phyloP scores from a whole-genome alignment of 2,329 filamentous ascomycete species.

The Coleophoma eucalyptorum region DNA sequence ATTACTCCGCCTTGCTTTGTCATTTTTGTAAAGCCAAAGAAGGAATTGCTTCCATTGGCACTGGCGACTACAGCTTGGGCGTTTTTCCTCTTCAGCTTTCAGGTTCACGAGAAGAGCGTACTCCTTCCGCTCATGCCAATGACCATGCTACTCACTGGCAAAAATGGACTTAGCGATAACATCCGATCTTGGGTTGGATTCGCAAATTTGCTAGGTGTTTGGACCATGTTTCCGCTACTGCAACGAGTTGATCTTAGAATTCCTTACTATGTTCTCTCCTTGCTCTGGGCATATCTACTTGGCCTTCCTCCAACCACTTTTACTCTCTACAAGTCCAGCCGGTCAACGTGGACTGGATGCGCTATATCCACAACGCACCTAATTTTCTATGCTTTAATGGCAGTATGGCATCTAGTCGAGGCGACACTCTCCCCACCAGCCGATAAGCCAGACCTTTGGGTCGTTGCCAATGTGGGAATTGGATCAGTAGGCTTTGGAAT shows the following conservation, averaged over 20 bases:
- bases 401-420: constrained; percentile 76
- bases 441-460: constrained; percentile 89
- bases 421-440: constrained; percentile 62
- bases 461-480: constrained; percentile 83
- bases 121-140: constrained; percentile 89
- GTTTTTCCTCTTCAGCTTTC: constrained; percentile 96
- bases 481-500: constrained; percentile 81
- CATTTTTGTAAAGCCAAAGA: constrained; percentile 74
- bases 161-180: constrained; percentile 71
- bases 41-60: constrained; percentile 72
- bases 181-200: constrained; percentile 92
- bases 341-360: constrained; percentile 41
- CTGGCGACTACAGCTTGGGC: constrained; percentile 88
- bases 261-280: constrained; percentile 79
- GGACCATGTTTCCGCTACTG: constrained; percentile 92
- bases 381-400: constrained; percentile 73
- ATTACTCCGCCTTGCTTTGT: constrained; percentile 78
- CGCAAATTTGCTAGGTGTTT: constrained; percentile 82
- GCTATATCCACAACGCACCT: constrained; percentile 69
- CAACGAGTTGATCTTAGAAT: constrained; percentile 78
- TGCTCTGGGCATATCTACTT: constrained; percentile 88
- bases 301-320: constrained; percentile 78
- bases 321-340: constrained; percentile 57
- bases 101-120: constrained; percentile 98
- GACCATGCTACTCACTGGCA: constrained; percentile 79